Percentiles rank a stretch among this genome's conserved stretches.
Conservation (phyloP, 2,329 filamentous ascomycete genomes). For the Cladosporium cucumerinum region DNA sequence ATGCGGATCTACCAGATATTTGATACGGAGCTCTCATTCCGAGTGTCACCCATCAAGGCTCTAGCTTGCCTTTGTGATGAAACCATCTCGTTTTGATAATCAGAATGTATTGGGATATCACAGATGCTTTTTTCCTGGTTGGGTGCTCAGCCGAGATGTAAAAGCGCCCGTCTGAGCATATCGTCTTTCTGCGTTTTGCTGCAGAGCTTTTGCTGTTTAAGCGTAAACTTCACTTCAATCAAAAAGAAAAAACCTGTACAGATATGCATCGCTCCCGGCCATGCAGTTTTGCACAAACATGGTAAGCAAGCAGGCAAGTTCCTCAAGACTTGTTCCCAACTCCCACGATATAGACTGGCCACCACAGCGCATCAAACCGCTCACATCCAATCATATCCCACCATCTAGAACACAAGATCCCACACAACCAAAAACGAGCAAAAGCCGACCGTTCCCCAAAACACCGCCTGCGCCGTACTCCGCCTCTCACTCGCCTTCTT, state of each 20-base stretch:
- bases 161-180: background rate
- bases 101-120: no score
- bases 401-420: constrained; percentile 46
- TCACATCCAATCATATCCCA: background rate
- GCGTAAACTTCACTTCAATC: no score
- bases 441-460: constrained; percentile 46
- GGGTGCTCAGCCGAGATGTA: background rate
- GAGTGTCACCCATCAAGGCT: no score
- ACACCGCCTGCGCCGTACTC: constrained; percentile 50
- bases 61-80: no score
- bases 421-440: constrained; percentile 47
- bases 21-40: no score
- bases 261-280: background rate
- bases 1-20: no score
- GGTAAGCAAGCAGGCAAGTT: background rate
- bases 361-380: background rate
- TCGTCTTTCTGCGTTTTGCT: background rate
- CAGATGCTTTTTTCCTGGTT: no score
- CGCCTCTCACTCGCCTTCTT: constrained; percentile 67
- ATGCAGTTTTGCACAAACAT: background rate
- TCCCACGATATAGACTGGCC: background rate
- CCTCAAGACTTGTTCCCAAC: background rate
- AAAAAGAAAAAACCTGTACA: background rate
- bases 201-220: background rate
- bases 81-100: no score